Base-by-base conservation (phyloP, 2,329 filamentous ascomycete species). In the Phialocephala subalpina region DNA sequence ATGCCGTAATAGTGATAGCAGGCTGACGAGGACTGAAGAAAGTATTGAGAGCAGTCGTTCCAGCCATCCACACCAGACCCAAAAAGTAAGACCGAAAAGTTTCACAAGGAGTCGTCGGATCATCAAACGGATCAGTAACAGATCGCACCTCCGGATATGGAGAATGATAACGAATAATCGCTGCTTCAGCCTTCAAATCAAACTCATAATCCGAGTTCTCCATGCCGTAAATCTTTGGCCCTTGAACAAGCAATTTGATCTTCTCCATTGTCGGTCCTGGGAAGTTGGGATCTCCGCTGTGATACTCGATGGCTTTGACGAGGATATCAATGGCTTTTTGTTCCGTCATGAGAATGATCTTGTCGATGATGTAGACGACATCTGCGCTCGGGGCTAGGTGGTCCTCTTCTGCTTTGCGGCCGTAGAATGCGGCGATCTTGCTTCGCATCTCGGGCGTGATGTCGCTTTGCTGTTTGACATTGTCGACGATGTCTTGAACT, bases 141-240 rank as follows among this genome's bases (percentile, higher is more conserved):
- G 74, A 71, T 25, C 74, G 70, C 16, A 76, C 74, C 60, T 75
- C 74, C 0, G 74, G 70, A 58, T 75, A 76, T 7, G 71, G 73
- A 65, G 64, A 67, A 67, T 40, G 36, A 40, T 40, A 40, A 40
- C 36, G 36, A 40, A 40, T 40, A 16, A 40, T 40, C 11, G 36
- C 36, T 12, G 36, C 36, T 40, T 40, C 36, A 12, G 36, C 36
- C 8, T 40, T 40, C 36, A 40, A 16, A 11, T 40, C 36, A 11
- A 40, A 40, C 36, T 40, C 36, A 40, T 40, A 40, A 40, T 40
- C 36, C 36, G 36, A 12, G 36, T 40, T 40, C 18, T 40, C 36
- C 11, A 40, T 40, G 36, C 36, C 36, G 18, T 40, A 40, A 11
- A 16, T 16, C 9, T 40, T 40, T 40, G 36, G 36, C 11, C 36